Conservation (phyloP, 306 rosid species). For the Rubus idaeus region DNA sequence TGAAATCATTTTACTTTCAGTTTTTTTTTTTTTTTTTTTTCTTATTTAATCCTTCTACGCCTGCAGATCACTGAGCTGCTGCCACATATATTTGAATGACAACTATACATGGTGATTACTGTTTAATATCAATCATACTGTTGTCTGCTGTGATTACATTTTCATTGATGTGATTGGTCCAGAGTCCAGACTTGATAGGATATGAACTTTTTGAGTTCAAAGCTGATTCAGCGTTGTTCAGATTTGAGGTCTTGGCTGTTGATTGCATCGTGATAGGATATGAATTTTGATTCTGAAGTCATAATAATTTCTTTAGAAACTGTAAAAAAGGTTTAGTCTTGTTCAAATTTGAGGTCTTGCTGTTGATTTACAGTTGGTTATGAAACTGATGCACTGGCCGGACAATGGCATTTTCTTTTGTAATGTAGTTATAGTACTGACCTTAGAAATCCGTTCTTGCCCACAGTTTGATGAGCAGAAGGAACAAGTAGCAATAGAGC, state of each 20-base stretch:
- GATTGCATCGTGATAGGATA: neutral
- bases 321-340: neutral
- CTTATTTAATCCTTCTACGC: too few relatives aligned
- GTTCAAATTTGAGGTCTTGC: neutral
- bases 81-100: neutral
- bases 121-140: neutral
- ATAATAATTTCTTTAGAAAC: neutral
- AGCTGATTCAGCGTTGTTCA: slow-evolving; percentile 1
- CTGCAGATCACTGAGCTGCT: too few relatives aligned
- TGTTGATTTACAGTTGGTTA: neutral
- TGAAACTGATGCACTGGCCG: neutral
- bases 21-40: too few relatives aligned
- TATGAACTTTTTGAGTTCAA: neutral
- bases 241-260: slow-evolving; percentile 7
- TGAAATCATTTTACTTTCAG: neutral
- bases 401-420: neutral
- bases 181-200: neutral
- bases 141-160: neutral
- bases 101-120: neutral
- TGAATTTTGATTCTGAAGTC: neutral
- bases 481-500: slow-evolving; percentile 86
- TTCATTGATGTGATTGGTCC: neutral
- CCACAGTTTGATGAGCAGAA: slow-evolving; percentile 90
- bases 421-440: neutral
- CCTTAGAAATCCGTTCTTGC: slow-evolving; percentile 11